phyloP scores from a whole-genome alignment of 306 rosid species.

The Lathyrus tuberosus region DNA sequence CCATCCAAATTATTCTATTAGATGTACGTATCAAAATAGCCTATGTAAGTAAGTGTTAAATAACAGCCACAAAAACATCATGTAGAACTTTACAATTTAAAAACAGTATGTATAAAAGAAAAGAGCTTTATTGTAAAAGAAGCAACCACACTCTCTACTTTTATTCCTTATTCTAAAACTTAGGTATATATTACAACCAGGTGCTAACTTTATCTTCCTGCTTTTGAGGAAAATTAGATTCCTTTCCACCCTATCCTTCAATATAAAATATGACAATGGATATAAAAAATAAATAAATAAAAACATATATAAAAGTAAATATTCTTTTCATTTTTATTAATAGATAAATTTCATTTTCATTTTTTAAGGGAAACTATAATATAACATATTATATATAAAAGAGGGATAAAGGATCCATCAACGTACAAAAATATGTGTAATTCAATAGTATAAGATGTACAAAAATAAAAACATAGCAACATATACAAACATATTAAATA shows the following conservation, averaged over 20 bases:
- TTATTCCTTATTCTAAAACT: conserved; percentile 35
- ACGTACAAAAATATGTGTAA: too few relatives aligned
- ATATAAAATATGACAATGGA: conserved; percentile 40
- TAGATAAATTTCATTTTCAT: too few relatives aligned
- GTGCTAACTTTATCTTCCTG: conserved; percentile 57
- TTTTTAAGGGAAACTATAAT: too few relatives aligned
- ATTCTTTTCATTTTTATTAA: too few relatives aligned
- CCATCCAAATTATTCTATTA: conserved; percentile 43
- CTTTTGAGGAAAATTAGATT: conserved; percentile 63
- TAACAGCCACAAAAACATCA: conserved; percentile 38
- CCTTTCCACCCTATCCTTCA: conserved; percentile 51
- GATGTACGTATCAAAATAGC: conserved; percentile 38
- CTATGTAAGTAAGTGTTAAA: conserved; percentile 44
- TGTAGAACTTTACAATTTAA: too few relatives aligned
- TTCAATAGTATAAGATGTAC: too few relatives aligned
- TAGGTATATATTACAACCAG: conserved; percentile 32
- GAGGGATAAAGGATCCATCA: too few relatives aligned
- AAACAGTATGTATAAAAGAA: conserved; percentile 36
- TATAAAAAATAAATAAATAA: conserved; percentile 1
- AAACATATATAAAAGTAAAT: too few relatives aligned
- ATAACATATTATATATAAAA: too few relatives aligned
- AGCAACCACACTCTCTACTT: conserved; percentile 55
- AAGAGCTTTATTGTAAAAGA: conserved; percentile 57
- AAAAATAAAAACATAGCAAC: too few relatives aligned
- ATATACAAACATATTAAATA: too few relatives aligned